A percentile compares a stretch with the other conserved stretches of the same genome.
phyloP scores from a whole-genome alignment of 106 monocot genomes.

The Phalaenopsis aphrodite region DNA sequence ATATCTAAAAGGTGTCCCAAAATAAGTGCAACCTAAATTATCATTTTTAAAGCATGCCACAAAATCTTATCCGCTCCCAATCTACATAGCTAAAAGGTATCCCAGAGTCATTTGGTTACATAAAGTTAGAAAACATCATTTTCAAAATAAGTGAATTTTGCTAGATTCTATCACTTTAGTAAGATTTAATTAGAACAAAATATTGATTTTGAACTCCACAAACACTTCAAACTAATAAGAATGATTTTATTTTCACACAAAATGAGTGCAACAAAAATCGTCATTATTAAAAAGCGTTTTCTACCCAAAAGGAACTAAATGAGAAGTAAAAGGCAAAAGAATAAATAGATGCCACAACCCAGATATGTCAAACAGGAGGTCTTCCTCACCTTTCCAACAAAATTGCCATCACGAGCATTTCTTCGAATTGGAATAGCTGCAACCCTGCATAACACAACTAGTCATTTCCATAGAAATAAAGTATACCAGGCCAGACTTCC shows the following conservation, averaged over 20 bases:
- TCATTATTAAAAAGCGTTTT: background rate
- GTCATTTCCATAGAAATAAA: background rate
- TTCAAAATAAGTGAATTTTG: background rate
- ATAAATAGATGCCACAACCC: background rate
- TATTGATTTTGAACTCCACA: background rate
- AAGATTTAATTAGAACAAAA: background rate
- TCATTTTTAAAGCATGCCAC: background rate
- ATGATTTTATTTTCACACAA: background rate
- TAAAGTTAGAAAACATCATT: background rate
- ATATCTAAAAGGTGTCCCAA: too few species aligned
- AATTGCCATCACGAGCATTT: background rate
- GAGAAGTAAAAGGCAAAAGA: background rate
- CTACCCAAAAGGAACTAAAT: background rate
- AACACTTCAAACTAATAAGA: background rate
- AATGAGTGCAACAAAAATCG: background rate
- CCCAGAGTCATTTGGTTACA: background rate
- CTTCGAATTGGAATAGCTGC: background rate
- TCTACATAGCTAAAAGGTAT: background rate
- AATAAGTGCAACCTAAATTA: too few species aligned
- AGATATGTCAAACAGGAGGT: background rate
- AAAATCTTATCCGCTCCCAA: background rate
- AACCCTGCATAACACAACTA: conserved; percentile 5
- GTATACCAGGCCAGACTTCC: background rate
- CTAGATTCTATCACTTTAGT: too few species aligned
- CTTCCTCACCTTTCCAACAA: conserved; percentile 3